Base-by-base conservation (phyloP, 192 early-diverging fungal genomes). In the Coemansia sp. region DNA sequence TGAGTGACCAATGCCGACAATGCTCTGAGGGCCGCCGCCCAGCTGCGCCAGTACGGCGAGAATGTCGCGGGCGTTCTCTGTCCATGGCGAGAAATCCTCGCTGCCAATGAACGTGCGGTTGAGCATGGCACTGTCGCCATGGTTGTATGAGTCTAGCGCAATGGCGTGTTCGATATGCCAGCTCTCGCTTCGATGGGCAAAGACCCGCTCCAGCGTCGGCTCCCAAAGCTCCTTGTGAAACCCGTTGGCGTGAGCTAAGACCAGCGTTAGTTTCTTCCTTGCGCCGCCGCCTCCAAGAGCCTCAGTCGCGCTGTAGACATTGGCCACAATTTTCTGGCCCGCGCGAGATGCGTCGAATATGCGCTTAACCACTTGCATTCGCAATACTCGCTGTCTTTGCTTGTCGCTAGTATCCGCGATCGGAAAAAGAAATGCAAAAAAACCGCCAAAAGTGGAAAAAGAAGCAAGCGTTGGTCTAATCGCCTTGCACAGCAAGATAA, bases 171-270 rank as follows among this genome's bases (percentile, higher is more conserved):
- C 72, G 10, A 85, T 70, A 8, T 14, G 12, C 74, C 78, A 85
- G 5, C 5, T 22, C 7, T n/a, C 20, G 15, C 17, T 49, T 49
- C 45, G 57, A 22, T 66, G 42, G 3, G 40, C 42, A 35, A 82
- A 77, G 4, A 82, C 59, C 15, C 64, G 62, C 40, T 71, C 35
- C 0, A 83, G 57, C 1, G 65, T 62, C 8, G 80, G 80, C 54
- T 83, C 81, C 81, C 81, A 83, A 2, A 83, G 76, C 46, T 78
- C 81, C 60, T 83, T 83, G 68, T 83, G 81, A 54, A 83, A 83
- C 8, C 81, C 81, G 22, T 70, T 77, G 37, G 78, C 83, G 37
- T 85, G 83, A 5, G 65, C 45, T 3, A 85, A 39, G 1, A 85
- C 29, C 29, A 85, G 56, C 12, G 82, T 79, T 22, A 84, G 45